Conservation (phyloP, 2,329 filamentous ascomycete genomes). For the Fusarium metavorans region DNA sequence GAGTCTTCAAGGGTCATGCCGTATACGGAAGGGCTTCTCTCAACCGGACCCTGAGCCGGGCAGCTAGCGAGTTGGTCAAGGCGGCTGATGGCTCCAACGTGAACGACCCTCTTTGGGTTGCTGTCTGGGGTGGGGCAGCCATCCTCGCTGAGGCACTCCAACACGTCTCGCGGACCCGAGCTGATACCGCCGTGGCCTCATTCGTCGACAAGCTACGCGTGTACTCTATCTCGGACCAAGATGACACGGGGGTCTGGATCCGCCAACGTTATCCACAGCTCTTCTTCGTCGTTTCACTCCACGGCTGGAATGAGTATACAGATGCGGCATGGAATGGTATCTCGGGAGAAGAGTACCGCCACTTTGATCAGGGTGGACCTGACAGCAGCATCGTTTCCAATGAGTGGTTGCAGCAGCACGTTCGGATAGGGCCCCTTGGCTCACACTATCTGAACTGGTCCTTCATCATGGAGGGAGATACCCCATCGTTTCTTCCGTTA, state of each 20-base stretch:
- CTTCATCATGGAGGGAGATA: slow-evolving; percentile 64
- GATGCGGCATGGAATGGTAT: slow-evolving; percentile 68
- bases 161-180: slow-evolving; percentile 45
- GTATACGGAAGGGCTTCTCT: slow-evolving; percentile 38
- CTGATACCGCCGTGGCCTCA: slow-evolving; percentile 45
- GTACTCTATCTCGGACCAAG: slow-evolving; percentile 69
- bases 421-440: slow-evolving; percentile 61
- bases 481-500: slow-evolving; percentile 60
- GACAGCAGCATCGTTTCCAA: slow-evolving; percentile 54
- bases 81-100: slow-evolving; percentile 53
- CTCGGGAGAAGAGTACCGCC: slow-evolving; percentile 18
- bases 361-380: background rate
- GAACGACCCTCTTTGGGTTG: slow-evolving; percentile 60
- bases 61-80: slow-evolving; percentile 3
- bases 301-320: slow-evolving; percentile 67
- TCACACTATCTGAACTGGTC: slow-evolving; percentile 56
- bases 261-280: slow-evolving; percentile 63
- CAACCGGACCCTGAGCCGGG: background rate
- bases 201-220: slow-evolving; percentile 59
- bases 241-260: slow-evolving; percentile 67
- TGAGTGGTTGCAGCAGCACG: slow-evolving; percentile 63
- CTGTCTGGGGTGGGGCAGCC: slow-evolving; percentile 65
- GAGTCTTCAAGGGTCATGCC: slow-evolving; percentile 1
- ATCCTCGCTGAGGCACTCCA: slow-evolving; percentile 61
- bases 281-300: slow-evolving; percentile 66